Percentiles rank a stretch among this genome's conserved stretches.
These are phyloP conservation scores for Debaryomyces castellii DNA, from an alignment of 805 yeast genomes.

Conservation along the genomic window DNA sequence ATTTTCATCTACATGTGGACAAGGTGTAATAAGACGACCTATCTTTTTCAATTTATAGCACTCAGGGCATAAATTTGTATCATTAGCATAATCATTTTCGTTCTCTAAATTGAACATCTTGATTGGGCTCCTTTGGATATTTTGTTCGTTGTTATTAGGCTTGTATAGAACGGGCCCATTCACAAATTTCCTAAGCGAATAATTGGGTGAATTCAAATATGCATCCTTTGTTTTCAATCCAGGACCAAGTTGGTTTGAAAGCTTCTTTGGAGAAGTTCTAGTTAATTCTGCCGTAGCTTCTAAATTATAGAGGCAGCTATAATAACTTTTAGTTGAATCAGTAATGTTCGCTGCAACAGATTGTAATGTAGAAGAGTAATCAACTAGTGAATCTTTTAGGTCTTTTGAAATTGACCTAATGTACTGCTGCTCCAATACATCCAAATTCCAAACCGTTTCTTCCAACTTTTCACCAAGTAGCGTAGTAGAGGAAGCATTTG, in stretches of 20 bases:
- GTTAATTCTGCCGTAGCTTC: conserved; percentile 7
- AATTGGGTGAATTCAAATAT: neutral
- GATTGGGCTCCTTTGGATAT: conserved; percentile 4
- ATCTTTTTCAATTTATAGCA: conserved; percentile 6
- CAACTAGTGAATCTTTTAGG: conserved; percentile 45
- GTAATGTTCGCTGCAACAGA: conserved; percentile 22
- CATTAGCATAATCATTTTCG: neutral
- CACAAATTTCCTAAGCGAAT: neutral
- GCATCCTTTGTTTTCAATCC: conserved; percentile 2
- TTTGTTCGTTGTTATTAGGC: neutral
- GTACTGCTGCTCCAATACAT: conserved; percentile 52
- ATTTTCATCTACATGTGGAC: conserved; percentile 7
- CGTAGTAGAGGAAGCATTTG: conserved; percentile 40
- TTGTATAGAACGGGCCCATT: neutral
- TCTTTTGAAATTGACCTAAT: conserved; percentile 45
- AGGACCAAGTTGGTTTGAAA: conserved; percentile 1
- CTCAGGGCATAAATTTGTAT: conserved; percentile 6
- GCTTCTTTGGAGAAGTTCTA: conserved; percentile 8
- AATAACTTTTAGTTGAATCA: conserved; percentile 20
- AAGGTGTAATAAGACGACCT: conserved; percentile 10
- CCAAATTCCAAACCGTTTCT: conserved; percentile 49
- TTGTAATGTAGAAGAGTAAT: conserved; percentile 38
- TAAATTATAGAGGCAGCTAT: conserved; percentile 7
- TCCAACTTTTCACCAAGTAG: conserved; percentile 52
- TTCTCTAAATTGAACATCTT: conserved; percentile 2